Conservation (phyloP, 2,329 filamentous ascomycete species). For the Aureobasidium sp. region DNA sequence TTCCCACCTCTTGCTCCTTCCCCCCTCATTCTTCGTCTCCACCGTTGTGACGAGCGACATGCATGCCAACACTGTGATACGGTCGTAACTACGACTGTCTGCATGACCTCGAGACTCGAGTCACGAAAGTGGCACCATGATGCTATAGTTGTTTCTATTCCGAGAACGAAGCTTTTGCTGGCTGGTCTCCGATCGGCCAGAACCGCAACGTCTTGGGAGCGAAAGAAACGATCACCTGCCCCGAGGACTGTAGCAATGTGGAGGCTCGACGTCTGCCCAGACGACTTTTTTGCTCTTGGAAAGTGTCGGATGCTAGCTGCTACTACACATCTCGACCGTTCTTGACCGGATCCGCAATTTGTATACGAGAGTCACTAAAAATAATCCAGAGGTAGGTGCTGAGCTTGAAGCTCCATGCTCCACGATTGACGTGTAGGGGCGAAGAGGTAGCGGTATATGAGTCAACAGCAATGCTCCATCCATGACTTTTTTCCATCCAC, state of each 20-base stretch:
- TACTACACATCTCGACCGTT: not conserved
- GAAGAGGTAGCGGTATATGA: not conserved
- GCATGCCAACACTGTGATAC: not conserved
- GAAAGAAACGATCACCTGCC: not conserved
- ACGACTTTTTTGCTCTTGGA: not conserved
- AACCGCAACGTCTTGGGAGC: not conserved
- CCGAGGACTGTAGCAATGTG: not conserved
- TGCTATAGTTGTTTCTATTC: not conserved
- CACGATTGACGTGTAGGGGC: not conserved
- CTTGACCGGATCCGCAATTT: not conserved
- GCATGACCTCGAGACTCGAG: not conserved
- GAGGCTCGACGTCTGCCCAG: not conserved
- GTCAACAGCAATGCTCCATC: not conserved
- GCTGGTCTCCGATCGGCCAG: not conserved
- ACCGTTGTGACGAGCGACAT: not conserved
- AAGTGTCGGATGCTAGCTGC: not conserved
- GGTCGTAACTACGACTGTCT: not conserved
- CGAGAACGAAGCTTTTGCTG: not conserved
- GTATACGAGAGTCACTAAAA: not conserved
- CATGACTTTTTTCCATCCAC: not conserved
- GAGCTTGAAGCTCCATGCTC: not conserved
- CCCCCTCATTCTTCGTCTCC: not conserved
- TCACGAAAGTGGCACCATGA: not conserved
- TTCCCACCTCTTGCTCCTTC: too few relatives aligned
- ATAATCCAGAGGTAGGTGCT: not conserved